Conservation (phyloP, 1,284 basidiomycete genomes). For the Puccinia triticina region DNA sequence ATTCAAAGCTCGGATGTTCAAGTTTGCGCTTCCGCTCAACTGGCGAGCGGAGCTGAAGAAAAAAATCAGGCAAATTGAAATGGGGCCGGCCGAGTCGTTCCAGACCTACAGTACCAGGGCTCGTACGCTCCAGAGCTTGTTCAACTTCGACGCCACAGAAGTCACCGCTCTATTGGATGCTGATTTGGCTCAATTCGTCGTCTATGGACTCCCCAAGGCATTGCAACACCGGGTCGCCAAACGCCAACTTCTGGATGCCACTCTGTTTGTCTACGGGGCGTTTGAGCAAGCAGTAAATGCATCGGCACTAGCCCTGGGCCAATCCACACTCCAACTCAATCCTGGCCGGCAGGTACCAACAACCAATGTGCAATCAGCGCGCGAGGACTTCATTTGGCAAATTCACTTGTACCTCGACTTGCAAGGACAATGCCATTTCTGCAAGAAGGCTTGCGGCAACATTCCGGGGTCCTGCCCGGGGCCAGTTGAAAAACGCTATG, state of each 20-base stretch:
- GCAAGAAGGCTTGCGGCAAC: too few relatives aligned
- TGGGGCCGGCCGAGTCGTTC: background rate
- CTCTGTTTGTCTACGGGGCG: background rate
- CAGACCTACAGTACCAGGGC: background rate
- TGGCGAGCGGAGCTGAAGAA: background rate
- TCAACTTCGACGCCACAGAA: background rate
- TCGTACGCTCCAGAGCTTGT: background rate
- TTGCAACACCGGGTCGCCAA: background rate
- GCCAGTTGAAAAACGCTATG: too few relatives aligned
- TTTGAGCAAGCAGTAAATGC: background rate
- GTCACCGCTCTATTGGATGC: background rate
- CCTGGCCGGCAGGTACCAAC: background rate
- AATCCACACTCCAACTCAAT: background rate
- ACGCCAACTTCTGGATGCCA: background rate
- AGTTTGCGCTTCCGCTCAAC: background rate
- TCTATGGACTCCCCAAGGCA: background rate
- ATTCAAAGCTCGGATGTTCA: background rate
- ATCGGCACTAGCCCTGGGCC: background rate
- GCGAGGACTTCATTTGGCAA: constrained; percentile 9
- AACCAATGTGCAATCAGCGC: too few relatives aligned
- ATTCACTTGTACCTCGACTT: constrained; percentile 13
- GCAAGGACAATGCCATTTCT: background rate
- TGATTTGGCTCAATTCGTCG: background rate
- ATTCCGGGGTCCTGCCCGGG: too few relatives aligned
- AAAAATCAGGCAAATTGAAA: background rate